Evolutionary conservation across 176 grass and related monocot species (phyloP).

Genomic region (Eragrostis curvula): DNA sequence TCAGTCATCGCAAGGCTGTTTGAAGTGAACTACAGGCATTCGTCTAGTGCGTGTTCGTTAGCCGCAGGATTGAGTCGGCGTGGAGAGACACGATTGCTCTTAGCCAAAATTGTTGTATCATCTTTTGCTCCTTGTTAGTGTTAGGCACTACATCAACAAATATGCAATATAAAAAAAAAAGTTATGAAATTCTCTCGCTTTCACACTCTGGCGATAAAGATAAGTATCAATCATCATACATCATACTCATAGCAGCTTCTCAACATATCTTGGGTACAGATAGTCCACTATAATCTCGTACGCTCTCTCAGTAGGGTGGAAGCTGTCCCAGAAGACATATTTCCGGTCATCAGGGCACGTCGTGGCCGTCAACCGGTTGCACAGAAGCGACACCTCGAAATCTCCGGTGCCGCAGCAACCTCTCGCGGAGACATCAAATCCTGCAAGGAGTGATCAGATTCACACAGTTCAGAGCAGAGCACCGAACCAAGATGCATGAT

Average conservation of each 20-base stretch:
- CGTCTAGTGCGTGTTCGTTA: not conserved
- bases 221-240: not conserved
- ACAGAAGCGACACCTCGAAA: slow-evolving; percentile 38
- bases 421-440: slow-evolving; percentile 41
- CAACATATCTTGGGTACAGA: slow-evolving; percentile 46
- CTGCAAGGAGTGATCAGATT: slow-evolving; percentile 1
- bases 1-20: too few species aligned
- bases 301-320: slow-evolving; percentile 39
- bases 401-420: slow-evolving; percentile 53
- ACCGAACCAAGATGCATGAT: too few species aligned
- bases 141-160: too few species aligned
- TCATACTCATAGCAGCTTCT: slow-evolving; percentile 37
- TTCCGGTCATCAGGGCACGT: slow-evolving; percentile 48
- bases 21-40: not conserved
- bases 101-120: too few species aligned
- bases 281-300: slow-evolving; percentile 47
- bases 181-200: too few species aligned
- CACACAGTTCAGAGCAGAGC: not conserved
- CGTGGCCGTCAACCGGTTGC: slow-evolving; percentile 48
- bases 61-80: not conserved
- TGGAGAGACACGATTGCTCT: not conserved
- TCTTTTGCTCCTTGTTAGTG: too few species aligned
- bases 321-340: slow-evolving; percentile 59
- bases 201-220: too few species aligned
- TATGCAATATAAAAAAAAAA: too few species aligned